These are phyloP conservation scores for Dactylellina sp. DNA, from an alignment of 2,329 filamentous ascomycete species.

Conservation along the genomic window DNA sequence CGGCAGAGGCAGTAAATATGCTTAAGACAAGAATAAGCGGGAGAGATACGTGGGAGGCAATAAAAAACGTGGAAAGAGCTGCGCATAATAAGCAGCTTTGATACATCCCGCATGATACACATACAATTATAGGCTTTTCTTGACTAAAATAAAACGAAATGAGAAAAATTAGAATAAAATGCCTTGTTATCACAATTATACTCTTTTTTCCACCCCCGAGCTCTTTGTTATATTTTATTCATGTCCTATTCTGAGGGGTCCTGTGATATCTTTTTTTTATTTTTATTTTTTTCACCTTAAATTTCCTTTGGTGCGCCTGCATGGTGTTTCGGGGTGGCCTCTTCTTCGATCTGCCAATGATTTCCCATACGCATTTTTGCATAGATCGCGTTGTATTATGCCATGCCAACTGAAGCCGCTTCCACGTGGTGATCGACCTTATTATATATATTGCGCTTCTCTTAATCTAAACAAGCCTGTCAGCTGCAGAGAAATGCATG, in stretches of 20 bases:
- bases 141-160: too few relatives aligned
- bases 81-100: too few relatives aligned
- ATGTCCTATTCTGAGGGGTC: too few relatives aligned
- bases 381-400: not conserved
- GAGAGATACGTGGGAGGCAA: not conserved
- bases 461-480: too few relatives aligned
- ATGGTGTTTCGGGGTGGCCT: constrained; percentile 18
- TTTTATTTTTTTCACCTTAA: constrained; percentile 1
- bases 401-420: not conserved
- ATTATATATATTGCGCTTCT: too few relatives aligned
- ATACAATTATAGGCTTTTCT: too few relatives aligned
- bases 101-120: too few relatives aligned
- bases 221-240: not conserved
- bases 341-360: too few relatives aligned
- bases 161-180: too few relatives aligned
- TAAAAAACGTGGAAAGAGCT: not conserved
- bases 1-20: too few relatives aligned
- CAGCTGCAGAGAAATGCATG: not conserved
- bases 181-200: too few relatives aligned
- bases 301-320: constrained; percentile 6
- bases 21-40: not conserved
- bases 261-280: not conserved
- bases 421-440: constrained; percentile 1
- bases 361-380: not conserved
- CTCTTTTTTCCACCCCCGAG: too few relatives aligned